Evolutionary conservation across 139 green algal genomes (phyloP).

Genomic region (Desmodesmus armatus): DNA sequence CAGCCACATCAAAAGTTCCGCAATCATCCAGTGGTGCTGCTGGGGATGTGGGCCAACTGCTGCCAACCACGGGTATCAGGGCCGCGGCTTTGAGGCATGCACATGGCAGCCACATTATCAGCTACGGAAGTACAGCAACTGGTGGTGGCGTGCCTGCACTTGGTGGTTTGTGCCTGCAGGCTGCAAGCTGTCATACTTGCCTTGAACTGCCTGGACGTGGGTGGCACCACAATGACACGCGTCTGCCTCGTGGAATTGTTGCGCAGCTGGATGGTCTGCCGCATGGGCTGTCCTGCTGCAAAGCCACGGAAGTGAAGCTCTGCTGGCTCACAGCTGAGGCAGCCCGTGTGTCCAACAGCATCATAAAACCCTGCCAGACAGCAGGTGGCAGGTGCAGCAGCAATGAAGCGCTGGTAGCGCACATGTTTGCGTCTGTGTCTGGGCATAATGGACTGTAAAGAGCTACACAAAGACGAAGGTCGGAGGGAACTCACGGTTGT

Average conservation of each 20-base stretch:
- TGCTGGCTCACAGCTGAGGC: constrained; percentile 8
- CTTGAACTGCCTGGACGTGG: constrained; percentile 9
- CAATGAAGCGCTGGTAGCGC: neutral
- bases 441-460: too few relatives aligned
- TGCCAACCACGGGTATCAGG: neutral
- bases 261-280: neutral
- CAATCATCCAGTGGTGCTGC: too few relatives aligned
- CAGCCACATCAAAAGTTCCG: neutral
- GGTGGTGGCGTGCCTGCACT: too few relatives aligned
- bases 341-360: neutral
- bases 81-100: too few relatives aligned
- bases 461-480: too few relatives aligned
- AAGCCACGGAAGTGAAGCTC: constrained; percentile 37
- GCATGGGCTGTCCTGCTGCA: neutral
- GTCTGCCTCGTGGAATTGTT: neutral
- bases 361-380: neutral
- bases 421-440: neutral
- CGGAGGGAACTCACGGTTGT: too few relatives aligned
- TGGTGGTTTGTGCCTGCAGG: neutral
- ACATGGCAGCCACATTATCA: too few relatives aligned
- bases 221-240: constrained; percentile 20
- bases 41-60: neutral
- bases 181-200: neutral
- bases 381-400: neutral
- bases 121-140: too few relatives aligned